Evolutionary conservation across 305 asterid species (phyloP).

Genomic region (Rubia tinctorum): DNA sequence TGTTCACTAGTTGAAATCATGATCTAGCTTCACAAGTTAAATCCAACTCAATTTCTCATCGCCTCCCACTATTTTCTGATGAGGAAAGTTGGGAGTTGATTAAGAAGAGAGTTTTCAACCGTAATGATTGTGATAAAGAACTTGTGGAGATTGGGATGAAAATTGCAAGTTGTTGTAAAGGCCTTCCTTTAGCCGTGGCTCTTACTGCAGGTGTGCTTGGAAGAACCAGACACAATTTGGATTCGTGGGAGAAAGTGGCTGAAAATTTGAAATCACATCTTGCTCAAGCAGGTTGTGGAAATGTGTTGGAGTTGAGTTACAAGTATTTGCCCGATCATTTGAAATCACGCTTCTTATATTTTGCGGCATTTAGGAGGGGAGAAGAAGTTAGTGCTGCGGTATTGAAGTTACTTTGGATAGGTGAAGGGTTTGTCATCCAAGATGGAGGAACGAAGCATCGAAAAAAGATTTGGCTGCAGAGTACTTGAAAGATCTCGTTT

Average conservation of each 20-base stretch:
- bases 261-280: neutral
- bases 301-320: conserved; percentile 4
- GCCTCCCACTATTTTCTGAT: neutral
- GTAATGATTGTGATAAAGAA: neutral
- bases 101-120: neutral
- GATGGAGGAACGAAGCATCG: neutral
- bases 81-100: conserved; percentile 12
- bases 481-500: neutral
- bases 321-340: conserved; percentile 5
- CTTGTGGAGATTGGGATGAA: neutral
- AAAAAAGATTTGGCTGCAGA: neutral
- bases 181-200: neutral
- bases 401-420: neutral
- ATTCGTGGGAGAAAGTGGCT: neutral
- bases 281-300: neutral
- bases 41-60: neutral
- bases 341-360: conserved; percentile 10
- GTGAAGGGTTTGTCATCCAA: neutral
- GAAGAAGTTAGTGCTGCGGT: neutral
- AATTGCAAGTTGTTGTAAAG: conserved; percentile 1
- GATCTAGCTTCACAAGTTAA: neutral
- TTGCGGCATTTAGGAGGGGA: neutral
- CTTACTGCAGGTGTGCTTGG: neutral
- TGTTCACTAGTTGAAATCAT: neutral
- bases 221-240: neutral